Percentiles rank a stretch among this genome's conserved stretches.
Conservation (phyloP, 257 asterid genomes). For the Primulina eburnea region DNA sequence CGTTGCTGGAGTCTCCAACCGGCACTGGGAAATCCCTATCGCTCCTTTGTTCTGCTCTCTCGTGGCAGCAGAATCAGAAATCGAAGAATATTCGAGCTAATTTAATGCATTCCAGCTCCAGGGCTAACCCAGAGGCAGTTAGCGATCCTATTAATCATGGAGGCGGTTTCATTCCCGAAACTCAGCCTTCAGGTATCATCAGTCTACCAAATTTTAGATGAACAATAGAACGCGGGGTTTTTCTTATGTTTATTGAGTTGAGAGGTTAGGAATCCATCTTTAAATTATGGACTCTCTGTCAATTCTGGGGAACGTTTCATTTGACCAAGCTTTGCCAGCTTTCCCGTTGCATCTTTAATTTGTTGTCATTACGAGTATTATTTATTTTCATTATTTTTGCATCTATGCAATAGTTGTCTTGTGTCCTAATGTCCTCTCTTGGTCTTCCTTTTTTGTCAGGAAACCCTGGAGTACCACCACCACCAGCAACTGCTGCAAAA, state of each 20-base stretch:
- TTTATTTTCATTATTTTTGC: background rate
- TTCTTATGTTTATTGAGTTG: background rate
- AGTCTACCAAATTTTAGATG: background rate
- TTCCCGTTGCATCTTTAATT: background rate
- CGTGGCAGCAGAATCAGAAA: constrained; percentile 81
- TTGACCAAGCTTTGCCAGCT: background rate
- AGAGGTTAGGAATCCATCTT: background rate
- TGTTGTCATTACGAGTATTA: background rate
- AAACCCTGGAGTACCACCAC: constrained; percentile 41
- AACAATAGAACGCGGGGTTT: background rate
- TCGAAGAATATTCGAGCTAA: constrained; percentile 34
- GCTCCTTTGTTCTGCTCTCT: constrained; percentile 79
- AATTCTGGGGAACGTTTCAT: background rate
- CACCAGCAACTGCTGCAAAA: constrained; percentile 38
- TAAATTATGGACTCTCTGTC: background rate
- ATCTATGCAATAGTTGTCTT: background rate
- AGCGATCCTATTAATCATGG: constrained; percentile 75
- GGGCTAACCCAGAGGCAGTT: constrained; percentile 66
- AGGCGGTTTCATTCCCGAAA: constrained; percentile 92
- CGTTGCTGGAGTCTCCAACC: constrained; percentile 94
- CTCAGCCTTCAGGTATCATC: constrained; percentile 64
- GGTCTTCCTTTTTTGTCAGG: constrained; percentile 32
- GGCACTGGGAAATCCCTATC: constrained; percentile 96
- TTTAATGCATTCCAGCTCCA: constrained; percentile 42
- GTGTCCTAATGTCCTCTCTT: background rate